phyloP scores from a whole-genome alignment of 2,329 filamentous ascomycete species.

The Ascochyta viciae-villosae region DNA sequence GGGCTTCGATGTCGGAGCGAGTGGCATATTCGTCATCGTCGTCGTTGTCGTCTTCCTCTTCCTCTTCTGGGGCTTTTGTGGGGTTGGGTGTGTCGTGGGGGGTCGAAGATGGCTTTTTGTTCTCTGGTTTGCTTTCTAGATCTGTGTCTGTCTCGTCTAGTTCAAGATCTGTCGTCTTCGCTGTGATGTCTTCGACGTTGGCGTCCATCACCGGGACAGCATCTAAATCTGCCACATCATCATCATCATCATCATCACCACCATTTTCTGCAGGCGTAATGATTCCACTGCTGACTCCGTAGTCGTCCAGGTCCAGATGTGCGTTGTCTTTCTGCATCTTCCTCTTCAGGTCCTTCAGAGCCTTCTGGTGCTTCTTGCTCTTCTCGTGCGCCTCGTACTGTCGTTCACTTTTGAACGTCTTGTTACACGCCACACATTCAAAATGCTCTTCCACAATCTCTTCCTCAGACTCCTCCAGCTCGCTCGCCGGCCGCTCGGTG shows the following conservation, averaged over 20 bases:
- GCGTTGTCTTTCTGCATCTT: constrained; percentile 85
- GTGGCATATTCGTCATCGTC: constrained; percentile 48
- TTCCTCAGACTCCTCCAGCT: constrained; percentile 62
- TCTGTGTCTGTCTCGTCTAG: constrained; percentile 19
- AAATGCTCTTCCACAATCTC: constrained; percentile 60
- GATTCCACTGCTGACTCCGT: constrained; percentile 43
- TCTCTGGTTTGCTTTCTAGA: constrained; percentile 37
- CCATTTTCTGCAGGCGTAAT: constrained; percentile 44
- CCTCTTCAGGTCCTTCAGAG: constrained; percentile 77
- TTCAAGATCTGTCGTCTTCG: constrained; percentile 23
- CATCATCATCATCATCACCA: constrained; percentile 16
- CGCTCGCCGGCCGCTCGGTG: constrained; percentile 63
- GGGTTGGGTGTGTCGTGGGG: constrained; percentile 1
- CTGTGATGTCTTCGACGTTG: constrained; percentile 25
- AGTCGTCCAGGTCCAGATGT: constrained; percentile 58
- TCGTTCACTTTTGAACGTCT: constrained; percentile 85
- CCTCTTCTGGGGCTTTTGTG: constrained; percentile 1
- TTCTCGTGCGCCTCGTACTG: constrained; percentile 91
- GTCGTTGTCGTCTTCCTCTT: constrained; percentile 30
- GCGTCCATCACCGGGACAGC: constrained; percentile 23
- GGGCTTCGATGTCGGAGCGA: constrained; percentile 46
- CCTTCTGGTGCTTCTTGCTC: constrained; percentile 95
- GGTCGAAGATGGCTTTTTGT: neutral
- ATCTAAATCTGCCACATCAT: constrained; percentile 13
- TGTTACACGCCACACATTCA: constrained; percentile 69